phyloP scores from a whole-genome alignment of 2,329 filamentous ascomycete genomes.

The Phialemonium atrogriseum region DNA sequence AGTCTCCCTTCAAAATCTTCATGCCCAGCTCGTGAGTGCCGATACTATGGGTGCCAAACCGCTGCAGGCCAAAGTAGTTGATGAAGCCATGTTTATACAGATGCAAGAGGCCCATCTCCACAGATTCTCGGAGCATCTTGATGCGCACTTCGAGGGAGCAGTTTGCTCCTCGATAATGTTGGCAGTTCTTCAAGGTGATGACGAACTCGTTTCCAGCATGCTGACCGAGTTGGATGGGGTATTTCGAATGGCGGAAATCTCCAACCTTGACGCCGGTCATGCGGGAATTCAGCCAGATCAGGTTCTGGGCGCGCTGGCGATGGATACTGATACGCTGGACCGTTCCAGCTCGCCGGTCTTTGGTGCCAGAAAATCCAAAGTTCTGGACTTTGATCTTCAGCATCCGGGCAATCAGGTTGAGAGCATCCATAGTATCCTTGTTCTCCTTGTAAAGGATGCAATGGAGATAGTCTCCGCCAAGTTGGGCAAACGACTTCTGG shows the following conservation, averaged over 20 bases:
- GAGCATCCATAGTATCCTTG: conserved; percentile 89
- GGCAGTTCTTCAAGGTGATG: conserved; percentile 82
- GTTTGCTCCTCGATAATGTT: conserved; percentile 41
- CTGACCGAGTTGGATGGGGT: conserved; percentile 73
- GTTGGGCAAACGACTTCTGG: conserved; percentile 14
- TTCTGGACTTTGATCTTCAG: conserved; percentile 67
- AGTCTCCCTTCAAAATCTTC: conserved; percentile 74
- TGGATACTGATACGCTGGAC: conserved; percentile 69
- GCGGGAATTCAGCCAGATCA: conserved; percentile 58
- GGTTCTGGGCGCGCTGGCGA: conserved; percentile 41
- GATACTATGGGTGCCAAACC: conserved; percentile 81
- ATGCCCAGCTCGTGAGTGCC: conserved; percentile 81
- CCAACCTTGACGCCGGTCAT: conserved; percentile 60
- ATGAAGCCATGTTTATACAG: conserved; percentile 75
- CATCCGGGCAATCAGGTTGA: conserved; percentile 66
- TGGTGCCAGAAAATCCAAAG: conserved; percentile 75
- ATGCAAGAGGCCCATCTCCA: conserved; percentile 54
- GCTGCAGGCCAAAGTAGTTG: conserved; percentile 97
- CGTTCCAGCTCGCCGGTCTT: conserved; percentile 81
- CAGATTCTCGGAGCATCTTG: conserved; percentile 35
- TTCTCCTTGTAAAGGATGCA: conserved; percentile 96
- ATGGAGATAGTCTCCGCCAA: conserved; percentile 70
- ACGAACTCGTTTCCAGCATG: conserved; percentile 86
- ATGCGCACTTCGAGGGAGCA: conserved; percentile 39
- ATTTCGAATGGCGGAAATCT: conserved; percentile 68